Evolutionary conservation across 2,329 filamentous ascomycete genomes (phyloP).

Genomic region (Aspergillus jensenii): DNA sequence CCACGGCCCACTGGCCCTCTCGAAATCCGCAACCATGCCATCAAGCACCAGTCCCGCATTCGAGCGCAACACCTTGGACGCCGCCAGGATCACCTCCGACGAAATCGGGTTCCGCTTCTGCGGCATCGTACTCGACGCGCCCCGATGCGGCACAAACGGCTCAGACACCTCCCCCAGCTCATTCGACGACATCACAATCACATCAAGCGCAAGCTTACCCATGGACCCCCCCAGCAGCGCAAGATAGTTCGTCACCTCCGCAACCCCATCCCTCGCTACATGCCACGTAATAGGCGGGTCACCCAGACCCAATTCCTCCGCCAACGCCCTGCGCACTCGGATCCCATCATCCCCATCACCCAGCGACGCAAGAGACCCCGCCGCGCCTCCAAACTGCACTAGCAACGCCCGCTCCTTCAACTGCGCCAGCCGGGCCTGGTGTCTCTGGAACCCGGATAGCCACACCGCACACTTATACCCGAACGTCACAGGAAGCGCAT

Average conservation of each 20-base stretch:
- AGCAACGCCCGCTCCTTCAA: slow-evolving; percentile 49
- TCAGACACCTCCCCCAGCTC: slow-evolving; percentile 57
- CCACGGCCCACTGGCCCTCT: slow-evolving; percentile 59
- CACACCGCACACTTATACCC: slow-evolving; percentile 60
- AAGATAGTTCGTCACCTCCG: slow-evolving; percentile 55
- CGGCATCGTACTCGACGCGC: slow-evolving; percentile 58
- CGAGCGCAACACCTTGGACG: slow-evolving; percentile 54
- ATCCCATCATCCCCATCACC: slow-evolving; percentile 50
- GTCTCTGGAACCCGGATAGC: slow-evolving; percentile 51
- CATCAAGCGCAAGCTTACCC: slow-evolving; percentile 57
- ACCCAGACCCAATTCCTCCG: slow-evolving; percentile 47
- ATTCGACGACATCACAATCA: slow-evolving; percentile 60
- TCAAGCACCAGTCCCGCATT: slow-evolving; percentile 55
- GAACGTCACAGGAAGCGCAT: slow-evolving; percentile 58
- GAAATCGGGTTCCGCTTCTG: slow-evolving; percentile 62
- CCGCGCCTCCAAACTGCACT: slow-evolving; percentile 59
- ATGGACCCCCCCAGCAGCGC: slow-evolving; percentile 55
- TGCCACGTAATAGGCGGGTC: slow-evolving; percentile 60
- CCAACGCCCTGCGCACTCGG: slow-evolving; percentile 50
- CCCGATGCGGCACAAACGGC: slow-evolving; percentile 56
- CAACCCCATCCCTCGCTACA: slow-evolving; percentile 54
- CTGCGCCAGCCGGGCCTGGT: slow-evolving; percentile 49
- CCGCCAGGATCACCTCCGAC: slow-evolving; percentile 56
- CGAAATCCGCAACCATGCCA: slow-evolving; percentile 59
- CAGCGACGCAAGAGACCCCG: slow-evolving; percentile 55